Conservation (phyloP, 2,329 filamentous ascomycete genomes). For the Bipolaris sorokiniana region DNA sequence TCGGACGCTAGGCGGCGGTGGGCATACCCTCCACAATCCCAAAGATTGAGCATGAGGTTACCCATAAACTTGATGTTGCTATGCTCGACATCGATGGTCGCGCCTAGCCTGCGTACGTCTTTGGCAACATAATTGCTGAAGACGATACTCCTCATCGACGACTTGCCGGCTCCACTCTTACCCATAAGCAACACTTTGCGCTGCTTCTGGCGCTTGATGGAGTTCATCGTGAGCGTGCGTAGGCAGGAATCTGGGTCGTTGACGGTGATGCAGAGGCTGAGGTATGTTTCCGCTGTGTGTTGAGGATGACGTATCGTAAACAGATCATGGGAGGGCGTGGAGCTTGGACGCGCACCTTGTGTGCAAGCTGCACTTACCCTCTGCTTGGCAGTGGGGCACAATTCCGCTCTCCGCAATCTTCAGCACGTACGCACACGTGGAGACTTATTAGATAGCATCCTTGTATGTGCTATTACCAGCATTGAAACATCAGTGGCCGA, state of each 20-base stretch:
- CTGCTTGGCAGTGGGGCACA: constrained; percentile 18
- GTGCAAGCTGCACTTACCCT: constrained; percentile 5
- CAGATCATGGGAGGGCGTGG: constrained; percentile 6
- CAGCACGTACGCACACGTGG: constrained; percentile 4
- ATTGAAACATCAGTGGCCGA: not conserved
- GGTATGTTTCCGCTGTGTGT: not conserved
- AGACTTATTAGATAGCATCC: constrained; percentile 1
- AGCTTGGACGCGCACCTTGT: constrained; percentile 16
- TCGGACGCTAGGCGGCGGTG: not conserved
- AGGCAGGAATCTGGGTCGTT: not conserved
- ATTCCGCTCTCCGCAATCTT: constrained; percentile 10
- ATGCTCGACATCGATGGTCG: constrained; percentile 97
- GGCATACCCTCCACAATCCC: constrained; percentile 89
- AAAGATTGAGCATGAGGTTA: constrained; percentile 94
- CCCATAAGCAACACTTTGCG: constrained; percentile 69
- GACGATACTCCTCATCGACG: constrained; percentile 97
- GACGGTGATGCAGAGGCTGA: constrained; percentile 1
- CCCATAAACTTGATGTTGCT: constrained; percentile 99
- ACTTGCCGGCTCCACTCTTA: constrained; percentile 96
- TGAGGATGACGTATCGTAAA: constrained; percentile 25
- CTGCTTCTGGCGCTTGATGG: constrained; percentile 58
- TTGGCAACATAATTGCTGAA: constrained; percentile 99
- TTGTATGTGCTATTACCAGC: constrained; percentile 2
- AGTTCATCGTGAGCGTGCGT: constrained; percentile 39
- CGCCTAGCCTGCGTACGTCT: constrained; percentile 88